Base-by-base conservation (phyloP, 306 rosid genomes). In the Alnus glutinosa region DNA sequence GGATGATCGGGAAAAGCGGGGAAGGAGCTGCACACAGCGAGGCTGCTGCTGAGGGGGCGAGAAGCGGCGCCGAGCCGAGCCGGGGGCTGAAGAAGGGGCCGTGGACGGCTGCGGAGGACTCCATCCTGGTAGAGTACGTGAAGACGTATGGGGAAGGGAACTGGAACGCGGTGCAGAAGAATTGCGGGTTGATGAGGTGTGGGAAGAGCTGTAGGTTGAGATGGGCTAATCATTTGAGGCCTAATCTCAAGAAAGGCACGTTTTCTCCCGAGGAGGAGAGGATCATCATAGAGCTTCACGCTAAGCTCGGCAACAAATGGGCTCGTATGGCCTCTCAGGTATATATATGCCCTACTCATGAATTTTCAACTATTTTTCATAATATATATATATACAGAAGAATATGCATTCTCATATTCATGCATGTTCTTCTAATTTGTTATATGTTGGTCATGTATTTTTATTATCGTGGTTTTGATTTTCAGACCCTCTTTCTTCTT, bases 201-300 rank as follows among this genome's bases (percentile, higher is more conserved):
- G 97, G 98, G 14, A 94, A 94, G 79, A 94, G 98, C 55, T 94
- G 98, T 52, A 84, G 98, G 72, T 91, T 94, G 3, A 70, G 98
- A 55, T 94, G 98, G 98, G 91, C 97, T 14, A 94, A 94, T 67
- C 98, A 94, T 79, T 80, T 94, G 42, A 76, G 97, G 57, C 97
- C 98, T 4, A 87, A 94, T 77, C 88, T 94, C 19, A 94, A 87
- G 71, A 94, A 92, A 28, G 97, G 95, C 34, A 57, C 93, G 0
- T 90, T 94, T 67, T 82, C 97, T 52, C 68, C 63, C 0, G 91
- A 89, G 0, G 98, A 94, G 75, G 93, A 94, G 54, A 52, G 80
- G 4, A 19, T 82, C 77, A 88, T 94, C 82, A 68, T 92, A 64
- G 86, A 90, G 7, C 97, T 91, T 82, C 98, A 94, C 80, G 85